Conservation (phyloP, 306 rosid genomes). For the Cucurbita argyrosperma region DNA sequence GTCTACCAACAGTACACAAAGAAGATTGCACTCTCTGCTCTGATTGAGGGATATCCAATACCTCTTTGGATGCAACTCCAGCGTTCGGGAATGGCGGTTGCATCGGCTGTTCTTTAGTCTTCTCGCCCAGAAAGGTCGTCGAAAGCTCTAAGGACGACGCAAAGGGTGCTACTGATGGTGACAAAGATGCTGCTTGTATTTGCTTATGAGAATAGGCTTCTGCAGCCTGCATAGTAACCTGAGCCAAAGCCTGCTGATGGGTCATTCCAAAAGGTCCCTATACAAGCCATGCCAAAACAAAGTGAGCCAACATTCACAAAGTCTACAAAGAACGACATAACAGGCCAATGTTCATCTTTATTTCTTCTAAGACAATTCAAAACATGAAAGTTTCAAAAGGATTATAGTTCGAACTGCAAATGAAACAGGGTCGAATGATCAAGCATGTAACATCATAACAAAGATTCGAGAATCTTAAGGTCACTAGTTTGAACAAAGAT, state of each 20-base stretch:
- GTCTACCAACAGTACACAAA: slow-evolving; percentile 36
- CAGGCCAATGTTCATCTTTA: not conserved
- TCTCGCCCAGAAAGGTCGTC: slow-evolving; percentile 10
- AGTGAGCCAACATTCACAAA: not conserved
- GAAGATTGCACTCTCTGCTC: slow-evolving; percentile 34
- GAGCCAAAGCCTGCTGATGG: slow-evolving; percentile 58
- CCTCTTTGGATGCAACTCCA: slow-evolving; percentile 14
- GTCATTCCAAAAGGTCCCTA: slow-evolving; percentile 54
- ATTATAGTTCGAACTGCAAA: not conserved
- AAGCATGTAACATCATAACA: not conserved
- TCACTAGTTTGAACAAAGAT: too few relatives aligned
- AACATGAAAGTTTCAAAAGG: not conserved
- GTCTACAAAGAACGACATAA: not conserved
- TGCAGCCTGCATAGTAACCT: slow-evolving; percentile 46
- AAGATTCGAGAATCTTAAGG: not conserved
- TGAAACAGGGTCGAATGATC: too few relatives aligned
- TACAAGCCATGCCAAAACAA: not conserved
- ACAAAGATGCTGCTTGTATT: slow-evolving; percentile 21
- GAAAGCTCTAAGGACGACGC: slow-evolving; percentile 21
- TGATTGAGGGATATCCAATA: slow-evolving; percentile 21
- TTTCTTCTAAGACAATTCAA: not conserved
- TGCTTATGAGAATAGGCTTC: slow-evolving; percentile 27
- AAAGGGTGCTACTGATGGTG: slow-evolving; percentile 18
- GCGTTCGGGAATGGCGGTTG: slow-evolving; percentile 10
- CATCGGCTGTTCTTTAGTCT: slow-evolving; percentile 16